A percentile compares a stretch with the other conserved stretches of the same genome.
Evolutionary conservation across 305 asterid species (phyloP).

Genomic region (Stenogyne calaminthoides): DNA sequence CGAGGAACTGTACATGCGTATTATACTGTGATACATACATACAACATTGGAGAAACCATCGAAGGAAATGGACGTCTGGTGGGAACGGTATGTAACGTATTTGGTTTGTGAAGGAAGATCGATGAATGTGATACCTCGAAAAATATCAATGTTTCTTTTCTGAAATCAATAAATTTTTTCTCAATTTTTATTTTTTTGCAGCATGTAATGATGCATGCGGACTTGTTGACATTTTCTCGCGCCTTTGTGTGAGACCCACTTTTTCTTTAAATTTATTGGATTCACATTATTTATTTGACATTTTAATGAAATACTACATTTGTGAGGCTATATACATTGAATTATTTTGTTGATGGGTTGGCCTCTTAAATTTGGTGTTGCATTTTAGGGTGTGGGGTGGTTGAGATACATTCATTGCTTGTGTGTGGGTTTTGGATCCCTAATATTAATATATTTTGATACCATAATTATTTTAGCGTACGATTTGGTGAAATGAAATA

Average conservation of each 20-base stretch:
- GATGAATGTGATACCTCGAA: constrained; percentile 27
- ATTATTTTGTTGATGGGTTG: not conserved
- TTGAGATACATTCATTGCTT: not conserved
- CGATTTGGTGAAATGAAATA: not conserved
- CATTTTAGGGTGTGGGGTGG: not conserved
- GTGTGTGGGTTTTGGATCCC: not conserved
- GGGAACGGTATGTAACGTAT: constrained; percentile 22
- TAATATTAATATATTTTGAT: not conserved
- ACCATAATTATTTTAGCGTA: not conserved
- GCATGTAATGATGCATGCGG: constrained; percentile 26
- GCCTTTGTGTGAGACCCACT: constrained; percentile 18
- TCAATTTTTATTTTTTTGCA: not conserved
- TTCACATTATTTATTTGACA: constrained; percentile 1
- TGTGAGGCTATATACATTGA: not conserved
- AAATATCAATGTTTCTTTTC: constrained; percentile 24
- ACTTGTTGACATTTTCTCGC: constrained; percentile 19
- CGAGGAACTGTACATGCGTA: constrained; percentile 50
- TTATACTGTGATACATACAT: constrained; percentile 40
- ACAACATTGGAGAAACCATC: constrained; percentile 38
- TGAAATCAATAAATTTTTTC: constrained; percentile 23
- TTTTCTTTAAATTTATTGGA: constrained; percentile 24
- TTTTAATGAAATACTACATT: not conserved
- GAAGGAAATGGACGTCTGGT: constrained; percentile 41
- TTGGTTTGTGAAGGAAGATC: constrained; percentile 31
- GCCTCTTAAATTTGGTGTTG: constrained; percentile 2